These are phyloP conservation scores for Russula sp. DNA, from an alignment of 768 basidiomycete species.

Conservation along the genomic window DNA sequence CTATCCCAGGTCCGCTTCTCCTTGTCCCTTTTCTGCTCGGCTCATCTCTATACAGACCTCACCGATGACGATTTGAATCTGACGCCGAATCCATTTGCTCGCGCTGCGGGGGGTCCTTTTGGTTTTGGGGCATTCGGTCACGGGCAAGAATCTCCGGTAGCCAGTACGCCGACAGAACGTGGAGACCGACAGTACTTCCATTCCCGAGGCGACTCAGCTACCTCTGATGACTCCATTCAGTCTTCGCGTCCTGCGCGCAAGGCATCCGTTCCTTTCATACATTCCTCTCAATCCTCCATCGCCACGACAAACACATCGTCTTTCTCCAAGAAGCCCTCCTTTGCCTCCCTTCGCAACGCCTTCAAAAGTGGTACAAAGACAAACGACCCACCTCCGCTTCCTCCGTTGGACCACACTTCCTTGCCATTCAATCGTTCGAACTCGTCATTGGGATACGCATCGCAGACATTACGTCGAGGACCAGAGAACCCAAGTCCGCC, in stretches of 20 bases:
- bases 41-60: conserved; percentile 52
- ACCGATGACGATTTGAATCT: conserved; percentile 68
- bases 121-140: conserved; percentile 38
- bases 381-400: conserved; percentile 65
- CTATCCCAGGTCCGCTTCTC: conserved; percentile 42
- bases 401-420: conserved; percentile 60
- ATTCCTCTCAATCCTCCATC: conserved; percentile 71
- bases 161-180: conserved; percentile 49
- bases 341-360: conserved; percentile 82
- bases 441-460: conserved; percentile 62
- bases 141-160: conserved; percentile 65
- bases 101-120: conserved; percentile 41
- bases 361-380: conserved; percentile 71
- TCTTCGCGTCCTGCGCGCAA: conserved; percentile 46
- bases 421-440: conserved; percentile 82
- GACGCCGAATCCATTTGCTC: conserved; percentile 68
- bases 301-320: conserved; percentile 42
- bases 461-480: conserved; percentile 41
- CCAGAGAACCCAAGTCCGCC: conserved; percentile 49
- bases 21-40: conserved; percentile 23
- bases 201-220: conserved; percentile 69
- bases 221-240: conserved; percentile 71
- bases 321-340: conserved; percentile 78
- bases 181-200: conserved; percentile 68
- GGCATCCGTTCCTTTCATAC: conserved; percentile 58